Percentiles rank a stretch among this genome's conserved stretches.
Conservation (phyloP, 1,284 basidiomycete species). For the Exobasidium rhododendri region DNA sequence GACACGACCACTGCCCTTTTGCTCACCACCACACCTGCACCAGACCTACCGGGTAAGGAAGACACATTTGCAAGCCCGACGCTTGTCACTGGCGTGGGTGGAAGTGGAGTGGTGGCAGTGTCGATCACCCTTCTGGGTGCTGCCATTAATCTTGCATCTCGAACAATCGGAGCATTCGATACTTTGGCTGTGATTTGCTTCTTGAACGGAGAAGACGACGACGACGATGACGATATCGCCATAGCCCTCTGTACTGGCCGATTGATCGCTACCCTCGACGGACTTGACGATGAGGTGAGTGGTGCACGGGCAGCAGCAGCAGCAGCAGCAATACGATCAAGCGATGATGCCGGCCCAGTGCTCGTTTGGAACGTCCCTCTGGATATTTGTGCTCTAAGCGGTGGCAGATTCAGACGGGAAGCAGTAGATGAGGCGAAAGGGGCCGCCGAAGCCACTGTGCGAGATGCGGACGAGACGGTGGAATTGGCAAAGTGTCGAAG, state of each 20-base stretch:
- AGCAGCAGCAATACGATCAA: not conserved
- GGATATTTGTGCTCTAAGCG: not conserved
- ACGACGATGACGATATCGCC: not conserved
- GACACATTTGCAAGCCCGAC: no score
- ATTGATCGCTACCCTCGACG: not conserved
- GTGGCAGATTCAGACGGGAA: not conserved
- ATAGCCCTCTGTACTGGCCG: not conserved
- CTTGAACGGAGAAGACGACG: no score
- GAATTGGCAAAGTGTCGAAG: not conserved
- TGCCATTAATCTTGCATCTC: conserved; percentile 3
- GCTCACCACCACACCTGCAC: no score
- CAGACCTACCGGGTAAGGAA: no score
- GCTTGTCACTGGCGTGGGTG: no score
- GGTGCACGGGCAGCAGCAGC: not conserved
- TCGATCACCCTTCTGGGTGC: not conserved
- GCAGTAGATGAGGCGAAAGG: not conserved
- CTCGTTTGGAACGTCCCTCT: not conserved
- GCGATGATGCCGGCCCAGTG: not conserved
- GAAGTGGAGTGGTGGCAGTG: no score
- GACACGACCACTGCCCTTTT: no score
- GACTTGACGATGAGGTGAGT: not conserved
- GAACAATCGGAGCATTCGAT: conserved; percentile 1
- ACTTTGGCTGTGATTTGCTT: no score
- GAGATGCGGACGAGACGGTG: not conserved
- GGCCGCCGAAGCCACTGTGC: not conserved